These are phyloP conservation scores for Oryza rufipogon DNA, from an alignment of 176 grass and related monocot genomes.

Conservation along the genomic window DNA sequence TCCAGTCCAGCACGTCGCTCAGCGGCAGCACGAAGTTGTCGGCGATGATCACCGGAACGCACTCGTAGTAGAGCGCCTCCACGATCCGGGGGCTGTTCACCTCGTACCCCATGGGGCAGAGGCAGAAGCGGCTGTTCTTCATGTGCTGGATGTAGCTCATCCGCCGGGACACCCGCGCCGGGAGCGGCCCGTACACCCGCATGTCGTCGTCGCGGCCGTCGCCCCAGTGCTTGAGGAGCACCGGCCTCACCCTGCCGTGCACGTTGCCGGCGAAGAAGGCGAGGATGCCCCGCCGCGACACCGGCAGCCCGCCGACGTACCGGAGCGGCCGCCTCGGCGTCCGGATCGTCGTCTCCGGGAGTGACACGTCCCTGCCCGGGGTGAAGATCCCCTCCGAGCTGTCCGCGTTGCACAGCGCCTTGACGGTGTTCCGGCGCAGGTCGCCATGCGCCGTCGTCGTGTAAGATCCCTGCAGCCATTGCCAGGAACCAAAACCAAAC, in stretches of 20 bases:
- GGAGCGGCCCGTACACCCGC: conserved; percentile 69
- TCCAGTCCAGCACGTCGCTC: conserved; percentile 76
- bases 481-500: neutral
- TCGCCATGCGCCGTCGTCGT: conserved; percentile 62
- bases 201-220: conserved; percentile 57
- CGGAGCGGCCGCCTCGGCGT: conserved; percentile 58
- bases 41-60: conserved; percentile 86
- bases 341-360: conserved; percentile 78
- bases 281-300: conserved; percentile 66
- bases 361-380: conserved; percentile 69
- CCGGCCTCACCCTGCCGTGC: conserved; percentile 72
- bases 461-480: conserved; percentile 60
- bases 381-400: conserved; percentile 79
- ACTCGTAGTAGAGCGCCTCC: conserved; percentile 85
- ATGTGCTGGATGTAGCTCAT: conserved; percentile 89
- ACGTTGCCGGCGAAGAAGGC: conserved; percentile 86
- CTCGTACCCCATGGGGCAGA: conserved; percentile 90
- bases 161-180: conserved; percentile 54
- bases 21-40: conserved; percentile 89
- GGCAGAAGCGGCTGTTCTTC: conserved; percentile 85
- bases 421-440: conserved; percentile 67
- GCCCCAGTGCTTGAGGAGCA: conserved; percentile 67
- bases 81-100: conserved; percentile 93
- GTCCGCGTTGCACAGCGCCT: conserved; percentile 85
- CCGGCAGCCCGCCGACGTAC: conserved; percentile 56